Conservation (phyloP, 2,329 filamentous ascomycete species). For the Penicillium vulpinum region DNA sequence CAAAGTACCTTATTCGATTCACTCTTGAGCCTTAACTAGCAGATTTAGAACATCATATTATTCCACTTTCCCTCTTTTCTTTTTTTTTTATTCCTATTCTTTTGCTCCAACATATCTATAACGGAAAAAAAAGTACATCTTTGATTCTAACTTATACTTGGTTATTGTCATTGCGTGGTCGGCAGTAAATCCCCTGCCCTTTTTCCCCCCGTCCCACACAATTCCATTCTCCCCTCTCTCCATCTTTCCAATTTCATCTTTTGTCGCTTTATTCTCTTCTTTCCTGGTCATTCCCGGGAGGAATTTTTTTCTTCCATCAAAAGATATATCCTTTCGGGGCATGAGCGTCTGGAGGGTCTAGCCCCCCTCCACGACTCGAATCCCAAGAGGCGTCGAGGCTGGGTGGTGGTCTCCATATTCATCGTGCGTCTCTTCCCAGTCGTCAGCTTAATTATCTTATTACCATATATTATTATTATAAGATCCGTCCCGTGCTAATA, state of each 20-base stretch:
- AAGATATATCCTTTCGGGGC: constrained; percentile 23
- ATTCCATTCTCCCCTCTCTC: constrained; percentile 4
- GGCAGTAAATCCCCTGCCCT: constrained; percentile 3
- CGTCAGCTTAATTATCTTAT: constrained; percentile 9
- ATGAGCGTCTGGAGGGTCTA: constrained; percentile 37
- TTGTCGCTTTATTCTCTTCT: not conserved
- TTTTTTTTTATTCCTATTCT: not conserved
- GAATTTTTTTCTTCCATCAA: constrained; percentile 8
- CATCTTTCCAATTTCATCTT: not conserved
- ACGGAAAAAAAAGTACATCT: not conserved
- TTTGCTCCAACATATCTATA: not conserved
- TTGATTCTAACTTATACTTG: not conserved
- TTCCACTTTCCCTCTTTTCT: constrained; percentile 5
- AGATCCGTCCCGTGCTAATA: constrained; percentile 5
- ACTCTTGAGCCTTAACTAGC: too few relatives aligned
- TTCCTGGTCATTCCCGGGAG: not conserved
- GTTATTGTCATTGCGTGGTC: not conserved
- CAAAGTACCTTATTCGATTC: too few relatives aligned
- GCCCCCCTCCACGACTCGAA: constrained; percentile 24
- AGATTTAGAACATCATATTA: constrained; percentile 7
- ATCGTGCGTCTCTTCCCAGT: constrained; percentile 9
- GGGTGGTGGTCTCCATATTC: constrained; percentile 10
- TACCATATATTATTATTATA: constrained; percentile 11
- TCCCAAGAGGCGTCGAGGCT: constrained; percentile 8
- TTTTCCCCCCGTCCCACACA: not conserved